Percentiles rank a stretch among this genome's conserved stretches.
Conservation (phyloP, 495 filamentous ascomycete species). For the Cudoniella acicularis region DNA sequence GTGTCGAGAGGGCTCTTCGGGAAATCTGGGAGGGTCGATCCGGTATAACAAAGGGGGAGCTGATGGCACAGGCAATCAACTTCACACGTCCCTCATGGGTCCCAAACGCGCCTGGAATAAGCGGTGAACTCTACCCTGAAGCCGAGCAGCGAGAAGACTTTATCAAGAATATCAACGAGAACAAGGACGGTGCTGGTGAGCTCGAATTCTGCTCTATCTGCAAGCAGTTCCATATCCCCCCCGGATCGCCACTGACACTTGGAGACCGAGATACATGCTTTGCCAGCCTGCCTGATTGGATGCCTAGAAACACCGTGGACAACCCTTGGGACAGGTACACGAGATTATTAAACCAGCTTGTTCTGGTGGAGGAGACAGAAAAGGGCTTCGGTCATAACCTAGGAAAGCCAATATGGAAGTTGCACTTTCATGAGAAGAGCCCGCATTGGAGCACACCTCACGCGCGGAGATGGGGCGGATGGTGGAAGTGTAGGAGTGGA, state of each 20-base stretch:
- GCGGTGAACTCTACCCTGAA: not conserved
- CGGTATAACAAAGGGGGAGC: not conserved
- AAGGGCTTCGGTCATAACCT: conserved; percentile 1
- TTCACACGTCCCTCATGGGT: not conserved
- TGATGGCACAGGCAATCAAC: not conserved
- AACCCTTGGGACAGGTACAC: conserved; percentile 6
- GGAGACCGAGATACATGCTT: conserved; percentile 23
- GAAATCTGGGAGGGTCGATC: not conserved
- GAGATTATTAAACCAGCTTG: not conserved
- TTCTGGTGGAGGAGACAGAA: not conserved
- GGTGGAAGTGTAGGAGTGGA: conserved; percentile 35
- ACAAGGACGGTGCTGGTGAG: not conserved
- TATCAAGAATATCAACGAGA: conserved; percentile 7
- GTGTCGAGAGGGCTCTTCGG: not conserved
- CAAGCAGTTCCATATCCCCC: conserved; percentile 12
- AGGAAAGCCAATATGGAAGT: conserved; percentile 13
- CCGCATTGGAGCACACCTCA: conserved; percentile 24
- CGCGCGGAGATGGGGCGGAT: conserved; percentile 29
- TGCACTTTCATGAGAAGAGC: conserved; percentile 30
- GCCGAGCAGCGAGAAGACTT: conserved; percentile 14
- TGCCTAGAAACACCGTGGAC: not conserved
- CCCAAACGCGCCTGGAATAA: not conserved
- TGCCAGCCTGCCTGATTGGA: conserved; percentile 10
- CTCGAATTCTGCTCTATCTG: conserved; percentile 7
- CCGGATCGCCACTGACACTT: conserved; percentile 20